Evolutionary conservation across 345 rosid genomes (phyloP).

Genomic region (Moricandia arvensis): DNA sequence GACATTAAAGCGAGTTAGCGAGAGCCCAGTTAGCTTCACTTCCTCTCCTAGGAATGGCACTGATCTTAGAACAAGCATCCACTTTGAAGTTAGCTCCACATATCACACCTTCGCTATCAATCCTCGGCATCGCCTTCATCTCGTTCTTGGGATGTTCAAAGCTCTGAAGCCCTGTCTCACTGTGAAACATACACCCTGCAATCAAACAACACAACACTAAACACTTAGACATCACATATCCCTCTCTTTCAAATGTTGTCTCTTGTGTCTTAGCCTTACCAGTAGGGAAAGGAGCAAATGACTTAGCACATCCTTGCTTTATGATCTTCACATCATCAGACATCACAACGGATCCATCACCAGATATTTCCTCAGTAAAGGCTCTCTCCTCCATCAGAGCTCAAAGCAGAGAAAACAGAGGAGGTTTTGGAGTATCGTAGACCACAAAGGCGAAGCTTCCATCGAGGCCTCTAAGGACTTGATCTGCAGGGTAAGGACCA

Average conservation of each 20-base stretch:
- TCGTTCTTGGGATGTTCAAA: conserved; percentile 80
- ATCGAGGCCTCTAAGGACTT: conserved; percentile 77
- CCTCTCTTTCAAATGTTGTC: neutral
- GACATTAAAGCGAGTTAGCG: conserved; percentile 33
- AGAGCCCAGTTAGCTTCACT: conserved; percentile 86
- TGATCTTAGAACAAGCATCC: conserved; percentile 56
- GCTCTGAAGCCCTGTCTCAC: conserved; percentile 74
- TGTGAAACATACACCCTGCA: conserved; percentile 82
- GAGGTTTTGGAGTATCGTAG: conserved; percentile 58
- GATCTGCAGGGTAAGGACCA: conserved; percentile 92
- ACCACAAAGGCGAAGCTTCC: conserved; percentile 85
- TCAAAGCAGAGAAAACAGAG: conserved; percentile 78
- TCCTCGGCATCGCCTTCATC: conserved; percentile 85
- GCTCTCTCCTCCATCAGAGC: conserved; percentile 70
- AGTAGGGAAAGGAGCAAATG: conserved; percentile 79
- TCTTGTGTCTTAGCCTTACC: conserved; percentile 31
- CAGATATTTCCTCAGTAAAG: conserved; percentile 87
- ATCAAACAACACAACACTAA: neutral
- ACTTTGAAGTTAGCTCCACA: conserved; percentile 91
- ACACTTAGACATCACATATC: too few species aligned
- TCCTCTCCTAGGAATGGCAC: conserved; percentile 71
- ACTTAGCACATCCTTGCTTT: conserved; percentile 84
- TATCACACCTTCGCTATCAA: conserved; percentile 79
- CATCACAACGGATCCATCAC: conserved; percentile 77
- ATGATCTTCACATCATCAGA: conserved; percentile 76